Percentiles rank a stretch among this genome's conserved stretches.
phyloP scores from a whole-genome alignment of 768 basidiomycete genomes.

The Podaxis sp. region DNA sequence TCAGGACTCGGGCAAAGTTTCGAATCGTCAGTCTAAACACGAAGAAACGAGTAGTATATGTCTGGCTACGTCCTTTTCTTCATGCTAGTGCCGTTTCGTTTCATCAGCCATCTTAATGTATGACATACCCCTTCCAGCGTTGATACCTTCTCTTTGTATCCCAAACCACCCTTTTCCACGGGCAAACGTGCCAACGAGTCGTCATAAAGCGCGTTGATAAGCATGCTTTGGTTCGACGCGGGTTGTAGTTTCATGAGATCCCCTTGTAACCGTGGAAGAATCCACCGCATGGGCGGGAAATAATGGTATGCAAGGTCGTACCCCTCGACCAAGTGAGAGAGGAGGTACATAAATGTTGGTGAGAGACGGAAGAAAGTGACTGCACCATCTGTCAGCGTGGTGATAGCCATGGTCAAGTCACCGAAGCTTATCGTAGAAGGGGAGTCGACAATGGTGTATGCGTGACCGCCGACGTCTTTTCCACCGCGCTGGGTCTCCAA shows the following conservation, averaged over 20 bases:
- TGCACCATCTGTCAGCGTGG: conserved; percentile 50
- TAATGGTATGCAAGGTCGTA: conserved; percentile 31
- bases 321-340: conserved; percentile 53
- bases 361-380: conserved; percentile 52
- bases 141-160: conserved; percentile 53
- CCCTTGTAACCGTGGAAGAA: conserved; percentile 41
- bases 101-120: conserved; percentile 31
- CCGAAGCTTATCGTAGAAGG: conserved; percentile 47
- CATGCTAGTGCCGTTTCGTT: no score
- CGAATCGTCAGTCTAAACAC: not conserved
- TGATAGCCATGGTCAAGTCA: conserved; percentile 53
- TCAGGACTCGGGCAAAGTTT: not conserved
- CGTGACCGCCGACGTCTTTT: conserved; percentile 65
- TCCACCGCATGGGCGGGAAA: conserved; percentile 23
- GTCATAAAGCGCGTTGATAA: conserved; percentile 39
- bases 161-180: conserved; percentile 54
- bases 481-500: conserved; percentile 6
- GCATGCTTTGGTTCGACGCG: conserved; percentile 19
- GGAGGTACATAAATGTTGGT: conserved; percentile 54
- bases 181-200: conserved; percentile 58
- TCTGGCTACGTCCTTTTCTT: not conserved
- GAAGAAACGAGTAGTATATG: not conserved
- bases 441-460: conserved; percentile 61
- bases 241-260: conserved; percentile 57
- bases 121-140: conserved; percentile 53